These are phyloP conservation scores for Saccharomycopsis javanensis DNA, from an alignment of 805 yeast genomes.

Conservation along the genomic window DNA sequence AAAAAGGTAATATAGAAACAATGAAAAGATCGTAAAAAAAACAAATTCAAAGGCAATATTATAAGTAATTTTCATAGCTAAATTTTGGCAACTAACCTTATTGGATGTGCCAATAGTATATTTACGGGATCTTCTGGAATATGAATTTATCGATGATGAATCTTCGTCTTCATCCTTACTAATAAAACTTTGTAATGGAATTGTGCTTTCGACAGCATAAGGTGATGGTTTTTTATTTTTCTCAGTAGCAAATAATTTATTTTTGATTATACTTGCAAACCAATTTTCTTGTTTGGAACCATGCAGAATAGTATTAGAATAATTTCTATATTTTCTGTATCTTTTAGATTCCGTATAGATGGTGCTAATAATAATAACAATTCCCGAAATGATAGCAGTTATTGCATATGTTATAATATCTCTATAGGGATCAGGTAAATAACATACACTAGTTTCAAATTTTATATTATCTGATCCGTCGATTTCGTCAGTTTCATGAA, in stretches of 20 bases:
- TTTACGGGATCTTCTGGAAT: not conserved
- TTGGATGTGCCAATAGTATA: not conserved
- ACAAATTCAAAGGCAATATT: not conserved
- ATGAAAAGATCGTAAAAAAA: not conserved
- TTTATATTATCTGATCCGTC: slow-evolving; percentile 5
- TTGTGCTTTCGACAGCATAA: not conserved
- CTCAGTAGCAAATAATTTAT: not conserved
- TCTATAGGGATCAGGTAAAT: slow-evolving; percentile 44
- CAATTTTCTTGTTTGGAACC: not conserved
- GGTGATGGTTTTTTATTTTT: not conserved
- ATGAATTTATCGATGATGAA: not conserved
- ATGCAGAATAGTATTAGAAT: not conserved
- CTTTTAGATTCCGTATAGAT: not conserved
- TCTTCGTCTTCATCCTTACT: not conserved
- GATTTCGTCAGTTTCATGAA: slow-evolving; percentile 29
- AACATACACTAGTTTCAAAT: slow-evolving; percentile 41
- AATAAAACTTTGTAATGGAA: not conserved
- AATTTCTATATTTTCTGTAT: not conserved
- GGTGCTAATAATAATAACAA: slow-evolving; percentile 8
- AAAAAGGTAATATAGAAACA: not conserved
- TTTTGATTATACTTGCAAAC: not conserved
- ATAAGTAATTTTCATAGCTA: not conserved
- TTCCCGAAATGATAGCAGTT: slow-evolving; percentile 20
- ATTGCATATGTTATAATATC: slow-evolving; percentile 31
- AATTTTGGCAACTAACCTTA: not conserved